Base-by-base conservation (phyloP, 2,329 filamentous ascomycete genomes). In the Venturia asperata region DNA sequence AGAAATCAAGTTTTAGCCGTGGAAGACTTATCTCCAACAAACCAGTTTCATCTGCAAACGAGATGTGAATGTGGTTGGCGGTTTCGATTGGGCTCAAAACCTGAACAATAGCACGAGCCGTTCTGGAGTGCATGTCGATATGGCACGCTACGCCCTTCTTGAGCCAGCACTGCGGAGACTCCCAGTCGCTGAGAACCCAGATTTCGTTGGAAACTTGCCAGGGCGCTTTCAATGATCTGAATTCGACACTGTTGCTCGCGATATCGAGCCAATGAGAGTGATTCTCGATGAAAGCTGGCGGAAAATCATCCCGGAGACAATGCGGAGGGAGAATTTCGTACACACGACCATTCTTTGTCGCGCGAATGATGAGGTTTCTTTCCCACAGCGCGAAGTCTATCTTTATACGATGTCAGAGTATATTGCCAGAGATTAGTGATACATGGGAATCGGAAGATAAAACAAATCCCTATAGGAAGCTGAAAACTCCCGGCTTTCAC, bases 211-310 rank as follows among this genome's bases (percentile, higher is more conserved):
- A 13, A 24, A 7, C 11, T n/a, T 21, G 6, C 52, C 52, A 58
- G 11, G 30, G 27, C 2, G 30, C 30, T 11, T 10, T 24, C 9
- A 58, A 27, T 5, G 27, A 17, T 37, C 52, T 10, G 17, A 58
- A 58, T 9, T 58, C 52, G 0, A 89, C 62, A 0, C 73, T 63
- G 2, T 76, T 74, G 1, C 73, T 74, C 1, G 66, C 61, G 0
- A 86, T 15, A 52, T 88, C 76, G 4, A 88, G 74, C 85, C 85
- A 89, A 67, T 89, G 86, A 0, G 82, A 75, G 62, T 82, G 87
- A 7, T 79, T 73, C 0, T 81, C 71, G 0, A 86, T 67, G 0
- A 89, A 74, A 0, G 76, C 70, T 0, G 68, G 68, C 0, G 86
- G 87, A 0, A 88, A 72, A 67, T 86, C 84, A 15, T 27, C 27